phyloP scores from a whole-genome alignment of 2,329 filamentous ascomycete species.

The Cryphonectria nitschkei region DNA sequence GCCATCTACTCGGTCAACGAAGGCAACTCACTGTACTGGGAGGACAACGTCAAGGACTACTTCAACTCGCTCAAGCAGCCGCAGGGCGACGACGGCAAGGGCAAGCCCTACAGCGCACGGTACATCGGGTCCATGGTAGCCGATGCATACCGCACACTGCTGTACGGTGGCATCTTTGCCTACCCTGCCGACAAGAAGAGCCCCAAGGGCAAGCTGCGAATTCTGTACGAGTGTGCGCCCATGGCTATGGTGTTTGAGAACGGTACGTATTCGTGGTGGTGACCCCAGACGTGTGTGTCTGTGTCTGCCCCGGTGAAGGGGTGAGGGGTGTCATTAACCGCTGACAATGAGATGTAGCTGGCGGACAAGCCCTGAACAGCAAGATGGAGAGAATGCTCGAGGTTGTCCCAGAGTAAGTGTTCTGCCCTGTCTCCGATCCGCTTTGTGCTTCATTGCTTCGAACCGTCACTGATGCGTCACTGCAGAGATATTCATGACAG shows the following conservation, averaged over 20 bases:
- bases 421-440: too few relatives aligned
- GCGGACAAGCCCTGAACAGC: constrained; percentile 89
- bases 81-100: constrained; percentile 68
- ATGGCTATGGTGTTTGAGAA: constrained; percentile 99
- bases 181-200: constrained; percentile 98
- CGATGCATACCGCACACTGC: constrained; percentile 91
- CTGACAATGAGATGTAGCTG: constrained; percentile 59
- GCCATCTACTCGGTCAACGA: constrained; percentile 98
- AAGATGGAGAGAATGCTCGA: constrained; percentile 90
- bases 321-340: neutral
- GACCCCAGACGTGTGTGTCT: neutral
- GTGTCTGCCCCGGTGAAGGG: neutral
- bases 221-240: constrained; percentile 96
- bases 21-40: constrained; percentile 97
- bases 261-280: constrained; percentile 61
- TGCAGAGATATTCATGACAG: constrained; percentile 82
- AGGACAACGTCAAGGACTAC: constrained; percentile 83
- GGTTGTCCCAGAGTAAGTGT: constrained; percentile 70
- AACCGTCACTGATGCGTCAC: neutral
- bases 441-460: too few relatives aligned
- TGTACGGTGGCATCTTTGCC: constrained; percentile 97
- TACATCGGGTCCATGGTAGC: constrained; percentile 99
- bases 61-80: constrained; percentile 88
- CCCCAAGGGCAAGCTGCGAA: constrained; percentile 96
- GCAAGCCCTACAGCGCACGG: constrained; percentile 90